Base-by-base conservation (phyloP, 2,329 filamentous ascomycete genomes). In the Venturia effusa region DNA sequence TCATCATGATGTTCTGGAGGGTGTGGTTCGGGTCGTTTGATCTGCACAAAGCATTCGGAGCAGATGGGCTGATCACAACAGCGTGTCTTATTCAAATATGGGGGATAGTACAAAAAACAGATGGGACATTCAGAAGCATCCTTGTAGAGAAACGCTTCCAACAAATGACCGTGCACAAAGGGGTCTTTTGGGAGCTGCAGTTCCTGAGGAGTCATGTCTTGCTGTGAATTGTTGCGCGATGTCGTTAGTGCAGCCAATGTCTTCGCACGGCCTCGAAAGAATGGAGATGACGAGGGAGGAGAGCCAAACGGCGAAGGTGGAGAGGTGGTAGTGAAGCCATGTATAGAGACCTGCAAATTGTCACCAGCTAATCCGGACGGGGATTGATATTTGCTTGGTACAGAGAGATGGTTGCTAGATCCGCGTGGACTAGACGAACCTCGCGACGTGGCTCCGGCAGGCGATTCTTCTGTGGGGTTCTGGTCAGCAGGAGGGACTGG, bases 11-110 rank as follows among this genome's bases (percentile, higher is more conserved):
- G 90, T 73, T 96, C 90, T 1, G 91, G 90, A 45, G 92, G 85
- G 73, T 97, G 90, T 11, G 92, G 92, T 68, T 99, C 93, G 4
- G 92, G 87, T 51, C 94, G 85, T 74, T 97, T 97, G 73, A 99
- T 99, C 74, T 99, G 94, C 4, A 99, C 94, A 71, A 99, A 99
- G 74, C 94, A 99, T 77, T 99, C 94, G 51, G 92, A 97, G 77
- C 94, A 99, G 67, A 99, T 97, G 6, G 89, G 83, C 73, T 99
- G 94, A 70, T 96, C 92, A 74, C 94, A 99, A 73, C 94, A 99
- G 68, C 94, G 83, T 0, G 94, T 99, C 68, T 87, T 88, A 76
- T 99, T 99, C 37, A 99, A 81, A 72, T 95, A 95, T 3, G 92
- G 92, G 0, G 94, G 94, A 69, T 97, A 99, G 69, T 92, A 95